Base-by-base conservation (phyloP, 768 basidiomycete species). In the Dacryopinax spathularia region DNA sequence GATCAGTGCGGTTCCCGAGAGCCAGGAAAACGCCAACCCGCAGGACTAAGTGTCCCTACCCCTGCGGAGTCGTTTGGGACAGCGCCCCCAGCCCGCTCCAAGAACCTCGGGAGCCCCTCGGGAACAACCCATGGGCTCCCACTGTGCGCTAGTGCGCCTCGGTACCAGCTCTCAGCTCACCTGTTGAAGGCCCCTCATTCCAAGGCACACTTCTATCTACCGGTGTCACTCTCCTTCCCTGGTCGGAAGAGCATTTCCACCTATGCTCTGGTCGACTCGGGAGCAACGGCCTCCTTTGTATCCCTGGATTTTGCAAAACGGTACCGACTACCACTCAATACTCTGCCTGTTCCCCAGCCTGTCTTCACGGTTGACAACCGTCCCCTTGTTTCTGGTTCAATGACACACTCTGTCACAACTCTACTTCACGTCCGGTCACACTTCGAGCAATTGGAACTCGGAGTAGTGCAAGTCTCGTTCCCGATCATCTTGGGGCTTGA, bases 301-400 rank as follows among this genome's bases (percentile, higher is more conserved):
- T 78, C 75, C 1, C 70, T 73, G 7, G 33, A 43, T 22, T 78
- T 76, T 63, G 69, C 73, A 12, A 61, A 68, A 35, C 64, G 72
- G 9, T 73, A 78, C 60, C 70, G 70, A n/a, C 66, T 77, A 37
- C 69, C 74, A 16, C 70, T 70, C n/a, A 64, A 68, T 64, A 44
- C 64, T 1, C 74, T 74, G 68, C 63, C 70, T 34, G 62, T 65
- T 16, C 74, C 75, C 15, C 63, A 74, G 61, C 74, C 77, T 33
- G 73, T 78, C 34, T 69, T 73, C 33, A 72, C 74, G 1, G 72
- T 77, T 31, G 75, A 78, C 63, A 68, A 77, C 64, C 68, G 72
- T 44, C 77, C 75, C 15, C 73, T 78, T 34, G 70, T 74, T 22
- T 77, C 74, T 59, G 78, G 78, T 3, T 67, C 76, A 13, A 70